These are phyloP conservation scores for Plenodomus biglobosus DNA, from an alignment of 2,329 filamentous ascomycete species.

Conservation along the genomic window DNA sequence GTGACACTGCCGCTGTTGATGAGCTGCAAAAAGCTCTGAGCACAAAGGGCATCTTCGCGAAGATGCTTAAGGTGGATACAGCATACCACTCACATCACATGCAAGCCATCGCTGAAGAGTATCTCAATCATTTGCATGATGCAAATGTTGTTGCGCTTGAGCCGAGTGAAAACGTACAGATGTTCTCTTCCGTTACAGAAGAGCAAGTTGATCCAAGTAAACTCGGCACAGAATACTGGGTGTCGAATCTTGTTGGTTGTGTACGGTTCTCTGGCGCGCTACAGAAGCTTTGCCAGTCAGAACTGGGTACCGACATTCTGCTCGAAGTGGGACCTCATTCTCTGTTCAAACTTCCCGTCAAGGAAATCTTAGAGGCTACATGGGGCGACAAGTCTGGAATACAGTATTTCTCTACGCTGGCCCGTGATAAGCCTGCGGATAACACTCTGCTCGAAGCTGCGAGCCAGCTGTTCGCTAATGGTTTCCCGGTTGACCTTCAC, in stretches of 20 bases:
- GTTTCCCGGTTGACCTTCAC: conserved; percentile 5
- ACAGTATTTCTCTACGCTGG: conserved; percentile 8
- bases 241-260: conserved; percentile 21
- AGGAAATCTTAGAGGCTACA: conserved; percentile 5
- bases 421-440: conserved; percentile 12
- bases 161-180: not conserved
- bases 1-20: conserved; percentile 44
- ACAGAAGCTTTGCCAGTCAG: conserved; percentile 1
- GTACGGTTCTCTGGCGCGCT: conserved; percentile 16
- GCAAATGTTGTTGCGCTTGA: conserved; percentile 2
- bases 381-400: conserved; percentile 3
- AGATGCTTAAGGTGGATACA: conserved; percentile 44
- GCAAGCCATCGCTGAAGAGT: conserved; percentile 21
- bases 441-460: conserved; percentile 8
- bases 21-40: conserved; percentile 37
- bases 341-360: conserved; percentile 9
- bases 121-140: conserved; percentile 9
- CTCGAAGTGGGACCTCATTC: conserved; percentile 19
- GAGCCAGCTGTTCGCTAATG: not conserved
- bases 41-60: conserved; percentile 43
- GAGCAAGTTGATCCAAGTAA: conserved; percentile 2
- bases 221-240: conserved; percentile 30
- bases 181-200: conserved; percentile 23
- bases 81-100: conserved; percentile 54
- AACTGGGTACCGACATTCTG: conserved; percentile 3